A percentile compares a stretch with the other conserved stretches of the same genome.
phyloP scores from a whole-genome alignment of 495 filamentous ascomycete species.

The Pseudevernia furfuracea region DNA sequence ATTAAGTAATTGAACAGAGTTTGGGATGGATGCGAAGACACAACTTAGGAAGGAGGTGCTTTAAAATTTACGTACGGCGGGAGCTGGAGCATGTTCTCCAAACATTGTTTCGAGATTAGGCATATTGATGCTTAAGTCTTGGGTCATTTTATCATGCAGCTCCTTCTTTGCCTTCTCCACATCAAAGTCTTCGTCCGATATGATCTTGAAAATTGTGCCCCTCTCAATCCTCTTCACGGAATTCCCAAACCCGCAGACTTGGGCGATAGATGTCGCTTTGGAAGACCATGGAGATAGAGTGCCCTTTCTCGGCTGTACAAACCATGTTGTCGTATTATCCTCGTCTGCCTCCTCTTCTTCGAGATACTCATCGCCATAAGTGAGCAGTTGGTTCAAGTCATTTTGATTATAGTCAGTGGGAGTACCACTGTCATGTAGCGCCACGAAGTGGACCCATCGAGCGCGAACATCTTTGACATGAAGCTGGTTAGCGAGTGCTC shows the following conservation, averaged over 20 bases:
- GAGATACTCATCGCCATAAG: conserved; percentile 46
- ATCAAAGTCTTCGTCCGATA: conserved; percentile 45
- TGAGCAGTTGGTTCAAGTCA: conserved; percentile 52
- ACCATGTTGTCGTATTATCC: conserved; percentile 47
- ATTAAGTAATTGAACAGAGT: neutral
- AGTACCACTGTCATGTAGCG: conserved; percentile 29
- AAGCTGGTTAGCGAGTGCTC: conserved; percentile 43
- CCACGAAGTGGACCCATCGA: conserved; percentile 60
- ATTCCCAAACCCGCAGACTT: conserved; percentile 75
- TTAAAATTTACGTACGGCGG: conserved; percentile 27
- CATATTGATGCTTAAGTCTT: conserved; percentile 55
- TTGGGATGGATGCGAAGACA: neutral
- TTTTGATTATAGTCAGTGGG: conserved; percentile 38
- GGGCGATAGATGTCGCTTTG: conserved; percentile 85
- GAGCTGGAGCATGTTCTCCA: conserved; percentile 59
- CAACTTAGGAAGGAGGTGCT: neutral
- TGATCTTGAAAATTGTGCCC: conserved; percentile 62
- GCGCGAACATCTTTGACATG: conserved; percentile 51
- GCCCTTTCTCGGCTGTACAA: conserved; percentile 66
- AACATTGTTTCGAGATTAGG: conserved; percentile 73
- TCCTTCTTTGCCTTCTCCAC: conserved; percentile 47
- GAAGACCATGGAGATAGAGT: conserved; percentile 97
- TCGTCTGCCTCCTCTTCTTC: conserved; percentile 19
- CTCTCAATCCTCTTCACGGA: conserved; percentile 79
- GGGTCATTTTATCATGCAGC: conserved; percentile 89